These are phyloP conservation scores for Huntiella bhutanensis DNA, from an alignment of 2,329 filamentous ascomycete species.

Conservation along the genomic window DNA sequence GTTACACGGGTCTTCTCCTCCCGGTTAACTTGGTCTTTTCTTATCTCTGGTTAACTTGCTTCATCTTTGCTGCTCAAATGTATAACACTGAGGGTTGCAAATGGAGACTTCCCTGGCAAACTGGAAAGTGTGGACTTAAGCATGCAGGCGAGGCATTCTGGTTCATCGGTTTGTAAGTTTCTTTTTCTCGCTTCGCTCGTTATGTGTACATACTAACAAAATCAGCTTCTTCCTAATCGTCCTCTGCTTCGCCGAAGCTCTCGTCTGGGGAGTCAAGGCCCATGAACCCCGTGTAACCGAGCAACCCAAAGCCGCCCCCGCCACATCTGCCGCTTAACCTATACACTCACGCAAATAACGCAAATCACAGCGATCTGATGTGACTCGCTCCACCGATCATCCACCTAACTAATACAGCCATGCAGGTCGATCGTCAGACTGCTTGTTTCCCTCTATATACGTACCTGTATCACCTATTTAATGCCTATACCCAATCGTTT, in stretches of 20 bases:
- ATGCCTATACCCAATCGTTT: neutral
- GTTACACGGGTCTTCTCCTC: constrained; percentile 14
- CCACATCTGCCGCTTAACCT: too few relatives aligned
- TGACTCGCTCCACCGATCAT: too few relatives aligned
- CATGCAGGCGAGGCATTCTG: constrained; percentile 14
- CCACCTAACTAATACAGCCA: too few relatives aligned
- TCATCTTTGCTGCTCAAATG: constrained; percentile 15
- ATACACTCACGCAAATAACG: too few relatives aligned
- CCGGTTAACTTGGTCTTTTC: constrained; percentile 14
- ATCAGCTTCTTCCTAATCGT: constrained; percentile 6
- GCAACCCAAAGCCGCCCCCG: too few relatives aligned
- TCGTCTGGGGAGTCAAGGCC: constrained; percentile 1
- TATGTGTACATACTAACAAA: neutral
- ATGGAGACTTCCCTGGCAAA: constrained; percentile 7
- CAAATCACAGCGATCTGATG: too few relatives aligned
- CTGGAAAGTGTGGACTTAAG: constrained; percentile 13
- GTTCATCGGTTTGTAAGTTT: constrained; percentile 15
- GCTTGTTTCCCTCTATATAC: too few relatives aligned
- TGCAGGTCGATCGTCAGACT: too few relatives aligned
- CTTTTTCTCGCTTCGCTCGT: neutral
- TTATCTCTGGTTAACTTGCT: constrained; percentile 16
- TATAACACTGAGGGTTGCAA: constrained; percentile 12
- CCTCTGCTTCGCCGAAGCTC: constrained; percentile 1
- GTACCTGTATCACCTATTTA: neutral
- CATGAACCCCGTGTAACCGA: neutral